Evolutionary conservation across 1,284 basidiomycete species (phyloP).

Genomic region (Heterobasidion irregulare): DNA sequence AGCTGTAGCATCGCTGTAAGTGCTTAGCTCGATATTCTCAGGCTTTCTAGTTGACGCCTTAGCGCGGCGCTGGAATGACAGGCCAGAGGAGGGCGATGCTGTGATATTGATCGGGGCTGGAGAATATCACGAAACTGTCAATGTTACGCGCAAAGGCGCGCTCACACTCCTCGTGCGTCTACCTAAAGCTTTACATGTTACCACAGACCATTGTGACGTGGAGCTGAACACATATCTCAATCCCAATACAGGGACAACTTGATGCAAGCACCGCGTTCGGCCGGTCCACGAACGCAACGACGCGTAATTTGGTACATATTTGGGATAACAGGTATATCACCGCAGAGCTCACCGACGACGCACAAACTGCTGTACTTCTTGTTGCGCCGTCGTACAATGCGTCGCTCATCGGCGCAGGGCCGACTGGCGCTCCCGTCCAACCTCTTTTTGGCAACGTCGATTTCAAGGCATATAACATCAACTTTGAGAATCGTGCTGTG

Average conservation of each 20-base stretch:
- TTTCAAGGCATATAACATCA: slow-evolving; percentile 60
- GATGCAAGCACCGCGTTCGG: slow-evolving; percentile 23
- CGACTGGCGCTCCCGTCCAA: slow-evolving; percentile 46
- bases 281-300: slow-evolving; percentile 25
- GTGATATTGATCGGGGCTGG: slow-evolving; percentile 53
- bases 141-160: slow-evolving; percentile 44
- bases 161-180: slow-evolving; percentile 41
- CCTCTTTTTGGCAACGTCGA: slow-evolving; percentile 46
- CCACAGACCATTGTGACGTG: background rate
- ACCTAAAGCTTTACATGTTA: background rate
- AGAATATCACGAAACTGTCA: slow-evolving; percentile 54
- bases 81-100: slow-evolving; percentile 28
- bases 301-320: slow-evolving; percentile 44
- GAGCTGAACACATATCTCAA: background rate
- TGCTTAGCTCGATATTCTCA: slow-evolving; percentile 1
- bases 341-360: slow-evolving; percentile 37
- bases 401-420: slow-evolving; percentile 46
- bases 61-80: slow-evolving; percentile 11
- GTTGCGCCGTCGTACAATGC: slow-evolving; percentile 41
- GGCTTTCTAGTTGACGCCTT: background rate
- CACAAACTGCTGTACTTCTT: slow-evolving; percentile 42
- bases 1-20: slow-evolving; percentile 46
- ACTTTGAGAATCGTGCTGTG: slow-evolving; percentile 60
- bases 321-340: slow-evolving; percentile 38
- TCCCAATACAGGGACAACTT: slow-evolving; percentile 39